These are phyloP conservation scores for Umbelopsis ramanniana DNA, from an alignment of 192 early-diverging fungal genomes.

Conservation along the genomic window DNA sequence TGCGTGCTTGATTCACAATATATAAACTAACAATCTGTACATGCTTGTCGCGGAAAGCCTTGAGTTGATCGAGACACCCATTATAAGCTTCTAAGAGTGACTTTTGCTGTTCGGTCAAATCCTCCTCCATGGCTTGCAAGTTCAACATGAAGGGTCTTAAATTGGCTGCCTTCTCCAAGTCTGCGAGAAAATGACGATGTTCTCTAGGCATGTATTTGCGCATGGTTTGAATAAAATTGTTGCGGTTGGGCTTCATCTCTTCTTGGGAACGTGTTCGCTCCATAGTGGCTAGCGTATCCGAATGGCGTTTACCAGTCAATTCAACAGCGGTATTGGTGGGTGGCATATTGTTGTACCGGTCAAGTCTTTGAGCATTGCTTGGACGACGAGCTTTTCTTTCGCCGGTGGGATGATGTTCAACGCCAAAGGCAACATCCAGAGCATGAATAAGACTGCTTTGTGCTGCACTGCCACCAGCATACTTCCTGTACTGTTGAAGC, in stretches of 20 bases:
- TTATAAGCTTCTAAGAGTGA: constrained; percentile 77
- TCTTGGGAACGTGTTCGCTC: constrained; percentile 36
- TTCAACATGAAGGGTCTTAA: constrained; percentile 68
- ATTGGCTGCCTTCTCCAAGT: constrained; percentile 66
- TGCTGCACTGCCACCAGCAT: constrained; percentile 93
- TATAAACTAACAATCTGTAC: constrained; percentile 92
- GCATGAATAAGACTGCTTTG: constrained; percentile 93
- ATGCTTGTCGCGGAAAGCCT: constrained; percentile 88
- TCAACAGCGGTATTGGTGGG: constrained; percentile 32
- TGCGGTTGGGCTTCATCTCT: constrained; percentile 41
- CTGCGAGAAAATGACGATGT: constrained; percentile 86
- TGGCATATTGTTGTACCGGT: constrained; percentile 40
- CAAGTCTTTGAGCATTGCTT: constrained; percentile 17
- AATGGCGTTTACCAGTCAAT: neutral
- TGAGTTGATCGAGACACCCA: constrained; percentile 77
- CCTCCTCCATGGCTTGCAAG: constrained; percentile 24
- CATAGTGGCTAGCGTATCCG: neutral
- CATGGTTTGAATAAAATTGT: constrained; percentile 87
- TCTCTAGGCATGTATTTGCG: constrained; percentile 90
- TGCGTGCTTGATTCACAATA: constrained; percentile 83
- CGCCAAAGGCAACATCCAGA: constrained; percentile 85
- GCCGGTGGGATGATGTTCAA: constrained; percentile 85
- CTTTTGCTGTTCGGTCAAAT: constrained; percentile 29
- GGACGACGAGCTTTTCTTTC: constrained; percentile 27
- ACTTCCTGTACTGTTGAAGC: constrained; percentile 66